These are phyloP conservation scores for Nicotiana noctiflora DNA, from an alignment of 257 asterid genomes.

Conservation along the genomic window DNA sequence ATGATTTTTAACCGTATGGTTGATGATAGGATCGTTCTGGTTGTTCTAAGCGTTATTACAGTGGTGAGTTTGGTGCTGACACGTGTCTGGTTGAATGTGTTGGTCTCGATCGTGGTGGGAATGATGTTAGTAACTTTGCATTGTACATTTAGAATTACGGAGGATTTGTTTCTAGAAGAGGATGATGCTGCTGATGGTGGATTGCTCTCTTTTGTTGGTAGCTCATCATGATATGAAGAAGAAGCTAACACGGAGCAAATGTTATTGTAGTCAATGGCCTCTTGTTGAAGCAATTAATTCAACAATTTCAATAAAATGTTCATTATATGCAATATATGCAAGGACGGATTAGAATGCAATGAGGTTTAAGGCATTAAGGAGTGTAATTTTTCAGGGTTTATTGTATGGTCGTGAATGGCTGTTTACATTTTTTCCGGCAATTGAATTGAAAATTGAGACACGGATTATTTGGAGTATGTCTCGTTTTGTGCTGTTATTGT, in stretches of 20 bases:
- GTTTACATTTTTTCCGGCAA: background rate
- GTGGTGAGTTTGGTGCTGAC: slow-evolving; percentile 44
- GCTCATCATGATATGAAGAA: background rate
- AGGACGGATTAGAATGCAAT: background rate
- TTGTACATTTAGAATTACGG: slow-evolving; percentile 55
- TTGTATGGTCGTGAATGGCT: background rate
- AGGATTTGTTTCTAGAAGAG: slow-evolving; percentile 61
- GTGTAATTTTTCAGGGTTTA: background rate
- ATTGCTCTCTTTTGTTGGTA: slow-evolving; percentile 48
- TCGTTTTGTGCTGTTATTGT: background rate
- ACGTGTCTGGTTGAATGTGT: slow-evolving; percentile 56
- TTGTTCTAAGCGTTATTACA: slow-evolving; percentile 38
- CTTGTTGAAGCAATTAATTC: background rate
- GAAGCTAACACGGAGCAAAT: background rate
- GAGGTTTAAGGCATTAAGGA: background rate
- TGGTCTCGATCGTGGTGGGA: slow-evolving; percentile 42
- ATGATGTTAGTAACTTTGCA: slow-evolving; percentile 34
- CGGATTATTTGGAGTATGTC: background rate
- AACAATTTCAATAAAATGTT: background rate
- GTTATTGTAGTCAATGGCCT: background rate
- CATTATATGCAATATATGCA: background rate
- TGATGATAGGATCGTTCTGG: slow-evolving; percentile 50
- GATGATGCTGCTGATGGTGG: slow-evolving; percentile 53
- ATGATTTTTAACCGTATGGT: slow-evolving; percentile 43
- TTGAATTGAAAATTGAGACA: background rate